These are phyloP conservation scores for Bromus sterilis DNA, from an alignment of 176 grass and related monocot species.

Conservation along the genomic window DNA sequence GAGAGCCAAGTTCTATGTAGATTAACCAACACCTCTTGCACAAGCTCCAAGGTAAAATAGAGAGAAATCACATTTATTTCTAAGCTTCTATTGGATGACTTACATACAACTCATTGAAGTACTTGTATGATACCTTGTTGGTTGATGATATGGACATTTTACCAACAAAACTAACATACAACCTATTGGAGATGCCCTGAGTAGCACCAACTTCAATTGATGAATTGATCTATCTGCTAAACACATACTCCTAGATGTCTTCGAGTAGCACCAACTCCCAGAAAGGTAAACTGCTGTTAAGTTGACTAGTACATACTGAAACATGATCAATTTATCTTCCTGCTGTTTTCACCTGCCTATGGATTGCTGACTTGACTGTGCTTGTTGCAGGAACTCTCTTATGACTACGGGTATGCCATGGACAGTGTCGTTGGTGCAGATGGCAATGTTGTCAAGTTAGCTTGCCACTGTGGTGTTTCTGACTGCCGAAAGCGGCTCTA, in stretches of 20 bases:
- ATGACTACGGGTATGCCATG: constrained; percentile 50
- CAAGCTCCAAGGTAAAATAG: too few species aligned
- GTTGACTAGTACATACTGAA: not conserved
- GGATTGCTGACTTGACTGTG: not conserved
- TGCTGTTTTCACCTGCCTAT: constrained; percentile 1
- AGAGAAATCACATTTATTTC: too few species aligned
- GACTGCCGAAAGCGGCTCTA: constrained; percentile 61
- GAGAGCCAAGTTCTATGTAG: too few species aligned
- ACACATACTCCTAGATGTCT: not conserved
- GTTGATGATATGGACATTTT: too few species aligned
- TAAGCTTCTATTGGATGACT: too few species aligned
- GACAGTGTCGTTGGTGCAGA: constrained; percentile 59
- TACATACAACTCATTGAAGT: too few species aligned
- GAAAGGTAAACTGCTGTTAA: not conserved
- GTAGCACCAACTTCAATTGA: too few species aligned
- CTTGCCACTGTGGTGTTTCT: constrained; percentile 49
- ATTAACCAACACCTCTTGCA: too few species aligned
- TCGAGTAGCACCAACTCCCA: not conserved
- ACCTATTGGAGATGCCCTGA: too few species aligned
- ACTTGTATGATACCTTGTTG: too few species aligned
- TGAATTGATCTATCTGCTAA: too few species aligned
- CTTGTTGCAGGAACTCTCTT: not conserved
- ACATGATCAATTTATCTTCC: not conserved
- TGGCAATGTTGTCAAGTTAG: constrained; percentile 39
- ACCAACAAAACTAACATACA: too few species aligned